Evolutionary conservation across 768 basidiomycete genomes (phyloP), one percentile per base, ranked within the genome.

Genomic region (Termitomyces eurrhizus): DNA sequence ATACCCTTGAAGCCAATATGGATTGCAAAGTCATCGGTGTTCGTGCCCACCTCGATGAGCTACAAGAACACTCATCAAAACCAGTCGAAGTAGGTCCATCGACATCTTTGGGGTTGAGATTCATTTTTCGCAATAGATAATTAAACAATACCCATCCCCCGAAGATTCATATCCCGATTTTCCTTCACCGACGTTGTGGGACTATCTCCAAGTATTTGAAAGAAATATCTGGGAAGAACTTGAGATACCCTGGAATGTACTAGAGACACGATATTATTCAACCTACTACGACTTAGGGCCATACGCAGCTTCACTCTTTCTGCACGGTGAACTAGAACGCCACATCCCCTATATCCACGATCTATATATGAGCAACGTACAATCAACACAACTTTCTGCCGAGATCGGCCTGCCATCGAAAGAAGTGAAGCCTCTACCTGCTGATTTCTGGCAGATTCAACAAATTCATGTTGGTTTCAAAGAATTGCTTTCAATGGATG

Each of bases 11-110:
- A 70, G 74, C 76, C 46, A 92, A 89, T 65, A 65, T 93, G 70
- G 81, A 92, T 70, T 81, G 90, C 21, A 88, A 84, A 60, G 85
- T 93, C 26, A 80, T 92, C 24, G 86, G 88, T 21, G 91, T 95
- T 21, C 82, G 83, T 37, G 80, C 87, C 50, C 82, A 95, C 66
- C 69, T 81, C 1, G 80, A 83, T 9, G 93, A 94, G 66, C 76
- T 95, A 3, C 71, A 74, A 16, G 73, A 77, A 18, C 79, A 89
- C 68, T 80, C 87, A 1, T 85, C 88, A 0, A 83, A 80, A 45
- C 89, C 91, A 5, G 66, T 73, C 45, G 93, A 94, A 78, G 88
- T 86, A 66, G 65, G 78, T 54, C 37, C 53, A 59, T 57, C 2
- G 42, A 26, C 41, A 18, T 29, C 35, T 49, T 46, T 26, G 35